Evolutionary conservation across 441 rosid species (phyloP).

Genomic region (Brassica balearica): DNA sequence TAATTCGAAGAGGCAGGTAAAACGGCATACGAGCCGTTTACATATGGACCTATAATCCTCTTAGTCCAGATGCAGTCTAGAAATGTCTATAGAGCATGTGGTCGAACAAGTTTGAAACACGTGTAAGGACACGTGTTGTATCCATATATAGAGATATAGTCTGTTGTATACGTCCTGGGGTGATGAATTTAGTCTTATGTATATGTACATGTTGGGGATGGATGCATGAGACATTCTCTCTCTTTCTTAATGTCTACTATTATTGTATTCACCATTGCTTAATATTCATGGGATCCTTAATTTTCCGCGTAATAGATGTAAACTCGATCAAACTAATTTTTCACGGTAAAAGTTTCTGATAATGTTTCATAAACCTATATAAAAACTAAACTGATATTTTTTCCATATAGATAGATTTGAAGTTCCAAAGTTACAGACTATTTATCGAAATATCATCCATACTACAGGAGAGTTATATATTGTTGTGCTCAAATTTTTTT

Average conservation of each 20-base stretch:
- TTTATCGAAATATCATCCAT: not conserved
- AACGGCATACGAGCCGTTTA: slow-evolving; percentile 7
- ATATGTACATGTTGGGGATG: slow-evolving; percentile 29
- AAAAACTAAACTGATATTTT: not conserved
- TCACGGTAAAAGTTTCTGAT: not conserved
- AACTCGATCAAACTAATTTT: not conserved
- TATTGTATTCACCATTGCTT: not conserved
- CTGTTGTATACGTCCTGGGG: slow-evolving; percentile 17
- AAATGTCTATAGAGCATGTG: slow-evolving; percentile 21
- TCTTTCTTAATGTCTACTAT: not conserved
- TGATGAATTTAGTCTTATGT: slow-evolving; percentile 25
- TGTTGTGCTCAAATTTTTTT: too few relatives aligned
- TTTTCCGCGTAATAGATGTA: slow-evolving; percentile 20
- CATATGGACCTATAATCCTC: slow-evolving; percentile 11
- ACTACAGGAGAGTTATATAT: not conserved
- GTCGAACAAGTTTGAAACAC: slow-evolving; percentile 32
- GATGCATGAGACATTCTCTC: slow-evolving; percentile 26
- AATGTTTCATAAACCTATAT: not conserved
- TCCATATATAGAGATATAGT: not conserved
- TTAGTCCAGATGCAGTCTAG: slow-evolving; percentile 36
- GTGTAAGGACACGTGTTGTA: slow-evolving; percentile 30
- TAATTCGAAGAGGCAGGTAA: slow-evolving; percentile 38
- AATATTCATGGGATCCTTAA: not conserved
- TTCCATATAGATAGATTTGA: not conserved
- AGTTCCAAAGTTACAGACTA: not conserved